These are phyloP conservation scores for Microstegium vimineum DNA, from an alignment of 176 grass and related monocot species.

Conservation along the genomic window DNA sequence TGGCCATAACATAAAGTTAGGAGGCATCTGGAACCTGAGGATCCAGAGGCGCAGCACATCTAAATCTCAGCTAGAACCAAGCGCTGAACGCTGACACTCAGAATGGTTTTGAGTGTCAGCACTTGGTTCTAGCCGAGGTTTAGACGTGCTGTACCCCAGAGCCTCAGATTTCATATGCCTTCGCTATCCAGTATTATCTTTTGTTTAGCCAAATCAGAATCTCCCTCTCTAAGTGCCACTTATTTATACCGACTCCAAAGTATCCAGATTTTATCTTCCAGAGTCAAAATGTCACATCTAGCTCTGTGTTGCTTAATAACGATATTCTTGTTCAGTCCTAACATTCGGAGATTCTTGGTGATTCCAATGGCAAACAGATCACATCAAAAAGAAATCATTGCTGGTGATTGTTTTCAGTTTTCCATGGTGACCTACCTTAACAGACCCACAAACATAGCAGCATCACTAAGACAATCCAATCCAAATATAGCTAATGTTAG, in stretches of 20 bases:
- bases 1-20: neutral
- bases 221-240: neutral
- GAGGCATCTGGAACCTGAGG: neutral
- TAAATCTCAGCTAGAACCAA: neutral
- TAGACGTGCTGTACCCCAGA: too few relatives aligned
- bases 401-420: neutral
- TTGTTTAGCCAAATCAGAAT: too few relatives aligned
- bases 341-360: neutral
- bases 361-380: neutral
- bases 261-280: neutral
- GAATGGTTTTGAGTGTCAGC: neutral
- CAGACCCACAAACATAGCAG: neutral
- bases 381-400: neutral
- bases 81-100: neutral
- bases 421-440: neutral
- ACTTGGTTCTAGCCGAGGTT: neutral
- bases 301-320: neutral
- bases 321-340: neutral
- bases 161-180: too few relatives aligned
- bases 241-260: neutral
- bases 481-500: neutral
- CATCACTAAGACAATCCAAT: neutral
- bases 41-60: neutral
- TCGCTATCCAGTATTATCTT: too few relatives aligned
- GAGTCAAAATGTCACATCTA: neutral